Evolutionary conservation across 768 basidiomycete genomes (phyloP).

Genomic region (Leccinum subtestaceum): DNA sequence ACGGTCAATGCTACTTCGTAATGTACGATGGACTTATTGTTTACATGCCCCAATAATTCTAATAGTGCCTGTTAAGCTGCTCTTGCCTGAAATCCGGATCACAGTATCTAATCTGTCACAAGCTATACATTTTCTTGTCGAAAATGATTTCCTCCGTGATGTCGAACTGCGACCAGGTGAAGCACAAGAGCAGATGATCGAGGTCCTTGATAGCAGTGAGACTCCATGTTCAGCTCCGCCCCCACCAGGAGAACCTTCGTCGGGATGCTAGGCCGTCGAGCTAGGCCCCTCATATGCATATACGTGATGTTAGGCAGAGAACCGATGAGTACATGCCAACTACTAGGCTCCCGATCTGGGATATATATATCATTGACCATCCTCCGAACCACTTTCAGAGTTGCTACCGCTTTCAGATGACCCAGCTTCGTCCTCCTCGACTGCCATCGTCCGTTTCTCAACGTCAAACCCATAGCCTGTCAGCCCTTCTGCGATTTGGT

Average conservation of each 20-base stretch:
- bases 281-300: not conserved
- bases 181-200: constrained; percentile 59
- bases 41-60: not conserved
- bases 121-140: constrained; percentile 85
- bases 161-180: constrained; percentile 84
- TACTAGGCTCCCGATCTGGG: not conserved
- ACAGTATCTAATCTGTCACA: constrained; percentile 92
- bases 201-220: constrained; percentile 45
- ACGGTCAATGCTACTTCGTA: constrained; percentile 72
- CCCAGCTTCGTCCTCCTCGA: constrained; percentile 51
- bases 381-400: constrained; percentile 32
- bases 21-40: constrained; percentile 45
- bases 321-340: not conserved
- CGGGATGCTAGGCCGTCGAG: not conserved
- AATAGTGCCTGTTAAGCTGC: constrained; percentile 46
- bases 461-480: constrained; percentile 70
- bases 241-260: not conserved
- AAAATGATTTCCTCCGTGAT: constrained; percentile 79
- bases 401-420: constrained; percentile 32
- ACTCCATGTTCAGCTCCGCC: not conserved
- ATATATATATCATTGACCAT: constrained; percentile 11
- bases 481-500: constrained; percentile 66
- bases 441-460: constrained; percentile 64
- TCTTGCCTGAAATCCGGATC: constrained; percentile 81
- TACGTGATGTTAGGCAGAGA: not conserved